Base-by-base conservation (phyloP, 768 basidiomycete genomes). In the Exsudoporus frostii region DNA sequence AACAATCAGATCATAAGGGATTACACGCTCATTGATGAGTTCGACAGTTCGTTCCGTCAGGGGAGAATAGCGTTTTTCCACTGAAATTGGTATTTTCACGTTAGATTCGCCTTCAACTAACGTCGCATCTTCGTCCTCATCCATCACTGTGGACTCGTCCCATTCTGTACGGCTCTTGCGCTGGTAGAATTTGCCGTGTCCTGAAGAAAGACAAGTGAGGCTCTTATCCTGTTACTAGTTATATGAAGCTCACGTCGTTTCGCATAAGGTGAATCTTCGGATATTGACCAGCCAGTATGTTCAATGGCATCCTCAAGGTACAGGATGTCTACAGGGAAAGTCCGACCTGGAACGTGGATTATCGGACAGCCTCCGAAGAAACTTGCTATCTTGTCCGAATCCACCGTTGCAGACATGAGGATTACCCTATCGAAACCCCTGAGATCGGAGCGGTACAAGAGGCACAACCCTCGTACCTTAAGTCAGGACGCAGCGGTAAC, bases 341-440 rank as follows among this genome's bases (percentile, higher is more conserved):
- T 98, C 17, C 96, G 82, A 4, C 96, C 97, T 17, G 95, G 95
- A 27, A 99, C 90, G 54, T 86, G 84, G 13, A 98, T 76, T 17
- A 85, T 82, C 0, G 92, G 92, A 59, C 88, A 88, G 42, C 83
- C 82, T n/a, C 86, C 90, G 66, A 98, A 97, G 68, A 87, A 98
- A 14, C 70, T 73, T 11, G 94, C 90, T 37, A 98, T 83, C 74
- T 94, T 94, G 50, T 90, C 86, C 1, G 92, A 85, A 59, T 99
- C 93, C 24, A 97, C 77, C 0, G 97, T 99, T 1, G 97, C 96
- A 30, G 93, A 96, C 96, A 99, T 99, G 43, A 98, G 78, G 15
- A 98, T 82, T 37, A 99, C 83, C 71, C 92, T 94, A 51, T 27
- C 15, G 46, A 53, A 17, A 43, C 10, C 29, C 42, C 13, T 53